phyloP scores from a whole-genome alignment of 305 asterid genomes.

The Fraxinus greggii region DNA sequence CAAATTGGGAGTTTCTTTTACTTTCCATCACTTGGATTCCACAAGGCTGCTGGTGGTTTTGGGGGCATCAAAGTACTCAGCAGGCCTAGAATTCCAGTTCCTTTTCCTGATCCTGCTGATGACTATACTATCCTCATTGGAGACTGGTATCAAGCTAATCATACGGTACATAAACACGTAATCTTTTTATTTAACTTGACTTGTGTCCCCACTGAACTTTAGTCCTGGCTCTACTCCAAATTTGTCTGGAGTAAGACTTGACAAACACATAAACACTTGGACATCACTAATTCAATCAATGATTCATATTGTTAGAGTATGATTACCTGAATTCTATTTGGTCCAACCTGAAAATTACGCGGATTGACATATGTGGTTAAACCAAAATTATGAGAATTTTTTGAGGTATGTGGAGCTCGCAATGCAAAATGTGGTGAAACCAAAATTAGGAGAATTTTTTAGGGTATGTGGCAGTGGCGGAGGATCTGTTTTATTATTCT shows the following conservation, averaged over 20 bases:
- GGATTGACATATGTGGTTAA: too few relatives aligned
- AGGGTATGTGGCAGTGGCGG: too few relatives aligned
- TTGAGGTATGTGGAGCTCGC: too few relatives aligned
- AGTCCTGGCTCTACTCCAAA: neutral
- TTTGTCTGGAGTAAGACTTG: neutral
- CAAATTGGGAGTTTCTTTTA: slow-evolving; percentile 93
- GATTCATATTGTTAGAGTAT: too few relatives aligned
- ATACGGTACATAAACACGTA: slow-evolving; percentile 53
- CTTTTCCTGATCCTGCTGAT: slow-evolving; percentile 67
- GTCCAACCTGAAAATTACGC: too few relatives aligned
- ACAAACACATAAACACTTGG: neutral
- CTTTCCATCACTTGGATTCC: slow-evolving; percentile 83
- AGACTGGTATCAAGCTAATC: slow-evolving; percentile 83
- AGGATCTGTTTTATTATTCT: too few relatives aligned
- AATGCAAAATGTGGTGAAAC: too few relatives aligned
- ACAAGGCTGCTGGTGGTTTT: slow-evolving; percentile 94
- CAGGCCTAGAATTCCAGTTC: slow-evolving; percentile 83
- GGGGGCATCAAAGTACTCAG: slow-evolving; percentile 75
- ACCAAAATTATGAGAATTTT: too few relatives aligned
- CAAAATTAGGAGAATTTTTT: too few relatives aligned
- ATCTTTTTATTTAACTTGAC: neutral
- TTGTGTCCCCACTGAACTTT: neutral
- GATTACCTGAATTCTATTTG: too few relatives aligned
- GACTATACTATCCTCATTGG: slow-evolving; percentile 69
- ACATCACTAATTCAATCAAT: too few relatives aligned